These are phyloP conservation scores for Geotrichum klebahnii DNA, from an alignment of 1,139 yeast species.

Conservation along the genomic window DNA sequence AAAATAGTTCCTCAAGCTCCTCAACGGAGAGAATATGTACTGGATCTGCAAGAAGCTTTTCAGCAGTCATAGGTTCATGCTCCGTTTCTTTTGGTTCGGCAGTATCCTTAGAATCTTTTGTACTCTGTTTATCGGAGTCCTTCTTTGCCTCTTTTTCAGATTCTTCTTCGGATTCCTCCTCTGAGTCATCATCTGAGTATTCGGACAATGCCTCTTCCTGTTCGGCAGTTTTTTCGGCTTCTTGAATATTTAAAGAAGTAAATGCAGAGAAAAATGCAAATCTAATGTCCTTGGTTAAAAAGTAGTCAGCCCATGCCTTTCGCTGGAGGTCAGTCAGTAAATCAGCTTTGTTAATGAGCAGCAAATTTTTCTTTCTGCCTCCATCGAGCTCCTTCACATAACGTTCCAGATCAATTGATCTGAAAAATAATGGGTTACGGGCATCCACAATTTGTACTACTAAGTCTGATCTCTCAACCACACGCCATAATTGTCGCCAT, in stretches of 20 bases:
- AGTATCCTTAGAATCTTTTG: too few species aligned
- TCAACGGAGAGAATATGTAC: slow-evolving; percentile 74
- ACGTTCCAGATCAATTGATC: slow-evolving; percentile 81
- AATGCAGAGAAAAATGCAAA: slow-evolving; percentile 93
- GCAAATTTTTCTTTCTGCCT: slow-evolving; percentile 62
- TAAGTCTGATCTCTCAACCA: slow-evolving; percentile 88
- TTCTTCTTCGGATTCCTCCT: slow-evolving; percentile 24
- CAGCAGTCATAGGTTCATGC: slow-evolving; percentile 15
- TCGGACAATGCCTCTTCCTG: slow-evolving; percentile 28
- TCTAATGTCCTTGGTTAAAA: slow-evolving; percentile 60
- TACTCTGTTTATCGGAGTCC: slow-evolving; percentile 27
- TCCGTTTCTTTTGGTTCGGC: slow-evolving; percentile 23
- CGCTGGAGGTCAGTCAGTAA: slow-evolving; percentile 73
- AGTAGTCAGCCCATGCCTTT: slow-evolving; percentile 80
- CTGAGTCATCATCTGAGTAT: slow-evolving; percentile 28
- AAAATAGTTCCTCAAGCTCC: slow-evolving; percentile 76
- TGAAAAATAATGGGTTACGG: slow-evolving; percentile 82
- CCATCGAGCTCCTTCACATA: slow-evolving; percentile 75
- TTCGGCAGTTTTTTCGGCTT: slow-evolving; percentile 23
- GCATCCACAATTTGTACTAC: slow-evolving; percentile 98
- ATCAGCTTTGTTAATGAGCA: slow-evolving; percentile 93
- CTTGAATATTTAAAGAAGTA: slow-evolving; percentile 47
- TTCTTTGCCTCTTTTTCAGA: slow-evolving; percentile 21
- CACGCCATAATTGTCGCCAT: slow-evolving; percentile 99
- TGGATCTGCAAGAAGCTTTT: slow-evolving; percentile 40